These are phyloP conservation scores for Komagataella pastoris DNA, from an alignment of 805 yeast genomes.

Conservation along the genomic window DNA sequence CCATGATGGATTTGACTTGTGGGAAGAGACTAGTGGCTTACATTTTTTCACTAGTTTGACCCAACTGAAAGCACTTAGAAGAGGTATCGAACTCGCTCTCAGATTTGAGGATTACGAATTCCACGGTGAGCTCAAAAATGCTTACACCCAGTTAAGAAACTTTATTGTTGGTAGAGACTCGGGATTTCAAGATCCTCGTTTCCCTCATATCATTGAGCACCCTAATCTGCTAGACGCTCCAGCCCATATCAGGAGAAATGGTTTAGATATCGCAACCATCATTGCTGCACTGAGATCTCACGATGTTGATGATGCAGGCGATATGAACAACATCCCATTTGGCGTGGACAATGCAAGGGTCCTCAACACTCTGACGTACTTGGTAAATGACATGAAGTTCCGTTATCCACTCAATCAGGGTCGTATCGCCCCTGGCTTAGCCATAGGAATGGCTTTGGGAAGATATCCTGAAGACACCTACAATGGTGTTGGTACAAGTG, in stretches of 20 bases:
- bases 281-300: conserved; percentile 34
- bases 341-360: conserved; percentile 44
- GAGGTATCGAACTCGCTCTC: conserved; percentile 33
- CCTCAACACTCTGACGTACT: conserved; percentile 46
- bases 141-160: conserved; percentile 21
- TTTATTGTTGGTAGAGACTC: conserved; percentile 23
- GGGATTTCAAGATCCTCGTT: conserved; percentile 24
- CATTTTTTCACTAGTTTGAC: conserved; percentile 74
- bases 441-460: conserved; percentile 60
- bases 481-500: conserved; percentile 57
- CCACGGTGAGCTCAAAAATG: conserved; percentile 9
- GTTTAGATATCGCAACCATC: conserved; percentile 70
- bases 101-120: conserved; percentile 15
- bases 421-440: conserved; percentile 19
- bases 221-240: conserved; percentile 26
- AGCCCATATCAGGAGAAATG: conserved; percentile 34
- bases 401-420: conserved; percentile 68
- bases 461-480: conserved; percentile 89
- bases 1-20: conserved; percentile 63
- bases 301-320: conserved; percentile 21
- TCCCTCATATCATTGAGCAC: conserved; percentile 58
- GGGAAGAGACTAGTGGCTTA: conserved; percentile 75
- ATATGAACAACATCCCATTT: conserved; percentile 38
- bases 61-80: conserved; percentile 55
- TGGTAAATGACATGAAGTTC: conserved; percentile 55